These are phyloP conservation scores for Parathielavia appendiculata DNA, from an alignment of 495 filamentous ascomycete genomes.

Conservation along the genomic window DNA sequence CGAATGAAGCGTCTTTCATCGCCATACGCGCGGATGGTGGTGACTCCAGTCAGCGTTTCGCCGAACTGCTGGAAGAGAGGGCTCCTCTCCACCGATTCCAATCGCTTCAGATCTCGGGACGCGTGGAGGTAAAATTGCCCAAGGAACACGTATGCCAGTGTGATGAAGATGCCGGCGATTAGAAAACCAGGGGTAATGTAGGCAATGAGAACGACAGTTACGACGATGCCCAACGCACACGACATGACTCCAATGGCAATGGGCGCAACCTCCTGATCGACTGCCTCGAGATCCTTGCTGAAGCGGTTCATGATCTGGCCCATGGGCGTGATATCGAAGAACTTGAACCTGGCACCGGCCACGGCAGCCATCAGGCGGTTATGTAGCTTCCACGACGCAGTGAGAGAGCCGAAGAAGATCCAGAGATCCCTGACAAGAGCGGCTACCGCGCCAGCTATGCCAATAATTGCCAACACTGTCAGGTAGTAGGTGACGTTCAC, in stretches of 20 bases:
- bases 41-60: constrained; percentile 89
- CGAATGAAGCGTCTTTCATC: constrained; percentile 90
- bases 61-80: constrained; percentile 98
- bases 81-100: constrained; percentile 92
- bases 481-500: constrained; percentile 85
- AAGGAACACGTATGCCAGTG: constrained; percentile 71
- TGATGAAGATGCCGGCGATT: constrained; percentile 81
- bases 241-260: constrained; percentile 65
- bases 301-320: constrained; percentile 98
- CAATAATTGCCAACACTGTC: constrained; percentile 72
- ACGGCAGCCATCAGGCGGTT: constrained; percentile 70
- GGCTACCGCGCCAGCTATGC: constrained; percentile 63
- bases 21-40: constrained; percentile 96
- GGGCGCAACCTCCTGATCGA: constrained; percentile 94
- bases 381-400: constrained; percentile 83
- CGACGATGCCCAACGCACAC: constrained; percentile 61
- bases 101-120: constrained; percentile 85
- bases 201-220: constrained; percentile 87
- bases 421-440: constrained; percentile 77
- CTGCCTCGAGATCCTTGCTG: constrained; percentile 90
- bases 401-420: constrained; percentile 87
- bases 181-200: constrained; percentile 90
- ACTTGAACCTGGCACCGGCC: constrained; percentile 86
- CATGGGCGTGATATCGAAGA: constrained; percentile 95
- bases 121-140: constrained; percentile 86